Percentiles rank a stretch among this genome's conserved stretches.
Conservation (phyloP, 768 basidiomycete species). For the Leccinum disarticulatum region DNA sequence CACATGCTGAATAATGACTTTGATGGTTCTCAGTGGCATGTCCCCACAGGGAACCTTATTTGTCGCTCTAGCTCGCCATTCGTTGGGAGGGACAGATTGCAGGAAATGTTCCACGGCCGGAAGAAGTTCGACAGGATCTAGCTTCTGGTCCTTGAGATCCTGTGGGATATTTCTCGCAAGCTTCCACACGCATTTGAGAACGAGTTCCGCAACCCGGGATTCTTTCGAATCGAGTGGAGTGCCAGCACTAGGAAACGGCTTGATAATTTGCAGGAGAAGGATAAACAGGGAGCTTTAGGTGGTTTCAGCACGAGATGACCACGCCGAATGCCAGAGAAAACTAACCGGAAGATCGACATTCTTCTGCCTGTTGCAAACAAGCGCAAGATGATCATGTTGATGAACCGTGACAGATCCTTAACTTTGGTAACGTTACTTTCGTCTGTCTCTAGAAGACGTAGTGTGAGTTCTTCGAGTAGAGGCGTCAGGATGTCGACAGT, state of each 20-base stretch:
- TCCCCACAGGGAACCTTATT: constrained; percentile 94
- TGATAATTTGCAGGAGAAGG: constrained; percentile 77
- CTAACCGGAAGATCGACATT: constrained; percentile 89
- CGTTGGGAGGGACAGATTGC: constrained; percentile 90
- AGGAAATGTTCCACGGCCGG: constrained; percentile 93
- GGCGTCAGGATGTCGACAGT: constrained; percentile 82
- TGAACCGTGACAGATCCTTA: constrained; percentile 92
- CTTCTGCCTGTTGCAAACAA: constrained; percentile 87
- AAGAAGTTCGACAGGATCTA: constrained; percentile 88
- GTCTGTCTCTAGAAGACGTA: constrained; percentile 91
- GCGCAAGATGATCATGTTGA: constrained; percentile 97
- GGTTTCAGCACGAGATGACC: constrained; percentile 7
- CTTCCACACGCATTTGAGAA: constrained; percentile 98
- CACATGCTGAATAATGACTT: constrained; percentile 96
- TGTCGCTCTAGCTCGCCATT: constrained; percentile 90
- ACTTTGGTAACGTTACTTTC: constrained; percentile 80
- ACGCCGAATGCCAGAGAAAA: neutral
- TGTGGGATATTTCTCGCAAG: constrained; percentile 92
- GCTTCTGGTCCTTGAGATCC: constrained; percentile 73
- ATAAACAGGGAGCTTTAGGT: constrained; percentile 57
- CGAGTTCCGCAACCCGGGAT: constrained; percentile 87
- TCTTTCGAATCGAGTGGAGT: constrained; percentile 76
- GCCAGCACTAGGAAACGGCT: constrained; percentile 77
- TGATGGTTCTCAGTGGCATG: constrained; percentile 96
- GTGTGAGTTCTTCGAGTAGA: constrained; percentile 87